Conservation (phyloP, 2,329 filamentous ascomycete genomes). For the Neurospora sp. region DNA sequence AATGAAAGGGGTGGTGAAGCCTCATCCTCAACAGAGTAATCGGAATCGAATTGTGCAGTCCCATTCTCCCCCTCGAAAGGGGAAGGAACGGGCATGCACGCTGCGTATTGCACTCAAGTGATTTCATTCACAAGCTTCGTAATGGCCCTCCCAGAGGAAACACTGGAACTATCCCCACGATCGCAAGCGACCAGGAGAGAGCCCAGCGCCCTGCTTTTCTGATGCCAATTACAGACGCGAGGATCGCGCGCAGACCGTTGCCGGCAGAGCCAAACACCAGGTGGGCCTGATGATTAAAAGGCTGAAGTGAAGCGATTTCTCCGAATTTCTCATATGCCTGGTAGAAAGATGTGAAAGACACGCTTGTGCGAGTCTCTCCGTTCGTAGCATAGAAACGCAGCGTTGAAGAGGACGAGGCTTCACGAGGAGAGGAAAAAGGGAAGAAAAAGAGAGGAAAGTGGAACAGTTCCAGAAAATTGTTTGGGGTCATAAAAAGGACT, state of each 20-base stretch:
- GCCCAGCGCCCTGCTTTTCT: constrained; percentile 23
- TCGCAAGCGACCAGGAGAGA: constrained; percentile 4
- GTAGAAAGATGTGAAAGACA: constrained; percentile 20
- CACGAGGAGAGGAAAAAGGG: constrained; percentile 22
- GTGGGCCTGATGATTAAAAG: neutral
- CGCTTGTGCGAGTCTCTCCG: constrained; percentile 38
- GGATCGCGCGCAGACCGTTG: constrained; percentile 21
- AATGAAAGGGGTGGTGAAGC: constrained; percentile 17
- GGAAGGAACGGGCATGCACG: constrained; percentile 13
- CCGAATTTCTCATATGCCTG: constrained; percentile 69
- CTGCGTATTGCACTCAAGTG: constrained; percentile 26
- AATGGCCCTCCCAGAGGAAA: constrained; percentile 21
- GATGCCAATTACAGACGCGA: constrained; percentile 25
- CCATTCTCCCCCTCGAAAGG: constrained; percentile 5
- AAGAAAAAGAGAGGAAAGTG: constrained; percentile 26
- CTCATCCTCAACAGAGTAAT: constrained; percentile 24
- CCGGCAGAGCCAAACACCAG: constrained; percentile 19
- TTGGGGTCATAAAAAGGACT: neutral
- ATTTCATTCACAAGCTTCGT: constrained; percentile 22
- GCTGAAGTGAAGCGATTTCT: constrained; percentile 20
- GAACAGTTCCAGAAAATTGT: neutral
- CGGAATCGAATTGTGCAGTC: constrained; percentile 23
- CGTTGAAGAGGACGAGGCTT: constrained; percentile 69
- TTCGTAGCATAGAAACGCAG: constrained; percentile 88
- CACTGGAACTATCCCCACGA: constrained; percentile 11